Evolutionary conservation across 2,329 filamentous ascomycete species (phyloP).

Genomic region (Penicillium sclerotiorum): DNA sequence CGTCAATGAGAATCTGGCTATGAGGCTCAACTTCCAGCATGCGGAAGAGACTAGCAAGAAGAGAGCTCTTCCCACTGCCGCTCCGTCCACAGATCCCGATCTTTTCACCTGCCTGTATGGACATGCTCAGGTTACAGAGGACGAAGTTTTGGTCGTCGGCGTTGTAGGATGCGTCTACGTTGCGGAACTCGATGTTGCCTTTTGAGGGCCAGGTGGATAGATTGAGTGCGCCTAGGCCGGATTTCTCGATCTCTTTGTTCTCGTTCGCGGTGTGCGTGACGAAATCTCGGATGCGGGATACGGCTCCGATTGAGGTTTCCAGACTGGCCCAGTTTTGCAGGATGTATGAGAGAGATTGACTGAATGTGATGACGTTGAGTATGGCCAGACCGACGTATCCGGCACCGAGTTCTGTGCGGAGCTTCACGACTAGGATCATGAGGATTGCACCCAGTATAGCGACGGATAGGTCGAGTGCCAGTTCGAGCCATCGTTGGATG

Average conservation of each 20-base stretch:
- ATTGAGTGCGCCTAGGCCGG: neutral
- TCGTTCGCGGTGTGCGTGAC: slow-evolving; percentile 3
- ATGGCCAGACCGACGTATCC: slow-evolving; percentile 45
- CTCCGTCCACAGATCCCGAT: slow-evolving; percentile 27
- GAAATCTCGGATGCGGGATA: slow-evolving; percentile 27
- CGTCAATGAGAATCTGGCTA: slow-evolving; percentile 3
- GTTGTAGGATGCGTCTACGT: slow-evolving; percentile 3
- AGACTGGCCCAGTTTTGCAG: slow-evolving; percentile 54
- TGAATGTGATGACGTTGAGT: slow-evolving; percentile 51
- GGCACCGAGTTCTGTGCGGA: neutral
- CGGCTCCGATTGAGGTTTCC: slow-evolving; percentile 58
- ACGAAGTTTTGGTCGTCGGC: slow-evolving; percentile 1
- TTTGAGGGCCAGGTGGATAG: neutral
- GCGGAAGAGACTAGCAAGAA: neutral
- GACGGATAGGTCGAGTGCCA: slow-evolving; percentile 22
- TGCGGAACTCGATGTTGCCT: neutral
- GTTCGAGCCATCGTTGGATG: slow-evolving; percentile 24
- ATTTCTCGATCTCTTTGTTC: neutral
- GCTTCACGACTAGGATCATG: slow-evolving; percentile 2
- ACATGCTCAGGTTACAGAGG: slow-evolving; percentile 1
- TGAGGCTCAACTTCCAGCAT: slow-evolving; percentile 3
- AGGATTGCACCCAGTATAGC: slow-evolving; percentile 8
- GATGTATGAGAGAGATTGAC: slow-evolving; percentile 45
- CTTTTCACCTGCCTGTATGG: slow-evolving; percentile 10
- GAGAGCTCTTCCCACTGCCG: slow-evolving; percentile 39